These are phyloP conservation scores for Candida glaebosa DNA, from an alignment of 805 yeast genomes.

Conservation along the genomic window DNA sequence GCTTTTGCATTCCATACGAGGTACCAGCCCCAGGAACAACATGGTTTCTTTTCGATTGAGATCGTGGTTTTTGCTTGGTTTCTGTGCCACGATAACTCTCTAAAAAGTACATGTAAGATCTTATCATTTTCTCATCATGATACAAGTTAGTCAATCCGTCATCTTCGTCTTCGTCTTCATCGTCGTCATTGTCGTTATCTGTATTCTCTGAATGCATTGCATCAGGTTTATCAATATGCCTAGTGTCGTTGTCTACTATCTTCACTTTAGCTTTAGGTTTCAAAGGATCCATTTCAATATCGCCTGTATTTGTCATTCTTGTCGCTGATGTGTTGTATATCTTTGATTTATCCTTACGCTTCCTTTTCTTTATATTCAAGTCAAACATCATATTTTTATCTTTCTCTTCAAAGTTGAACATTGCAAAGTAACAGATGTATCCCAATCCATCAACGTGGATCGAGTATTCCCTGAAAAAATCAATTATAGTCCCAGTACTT, in stretches of 20 bases:
- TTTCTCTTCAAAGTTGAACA: slow-evolving; percentile 75
- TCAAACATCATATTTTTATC: slow-evolving; percentile 43
- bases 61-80: background rate
- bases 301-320: slow-evolving; percentile 6
- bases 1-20: slow-evolving; percentile 4
- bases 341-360: slow-evolving; percentile 10
- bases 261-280: slow-evolving; percentile 12
- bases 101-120: slow-evolving; percentile 81
- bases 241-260: slow-evolving; percentile 11
- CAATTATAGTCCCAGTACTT: slow-evolving; percentile 72
- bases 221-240: slow-evolving; percentile 13
- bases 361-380: slow-evolving; percentile 18
- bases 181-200: slow-evolving; percentile 13
- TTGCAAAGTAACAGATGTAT: slow-evolving; percentile 89
- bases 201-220: slow-evolving; percentile 10
- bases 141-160: slow-evolving; percentile 7
- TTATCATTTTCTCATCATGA: slow-evolving; percentile 85
- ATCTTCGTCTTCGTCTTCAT: slow-evolving; percentile 8
- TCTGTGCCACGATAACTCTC: slow-evolving; percentile 60
- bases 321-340: slow-evolving; percentile 6
- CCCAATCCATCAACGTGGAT: slow-evolving; percentile 94
- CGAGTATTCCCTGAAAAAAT: slow-evolving; percentile 85
- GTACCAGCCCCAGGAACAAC: slow-evolving; percentile 5
- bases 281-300: slow-evolving; percentile 16
- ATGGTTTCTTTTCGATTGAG: background rate